Base-by-base conservation (phyloP, 441 rosid genomes). In the Erodium trifolium region DNA sequence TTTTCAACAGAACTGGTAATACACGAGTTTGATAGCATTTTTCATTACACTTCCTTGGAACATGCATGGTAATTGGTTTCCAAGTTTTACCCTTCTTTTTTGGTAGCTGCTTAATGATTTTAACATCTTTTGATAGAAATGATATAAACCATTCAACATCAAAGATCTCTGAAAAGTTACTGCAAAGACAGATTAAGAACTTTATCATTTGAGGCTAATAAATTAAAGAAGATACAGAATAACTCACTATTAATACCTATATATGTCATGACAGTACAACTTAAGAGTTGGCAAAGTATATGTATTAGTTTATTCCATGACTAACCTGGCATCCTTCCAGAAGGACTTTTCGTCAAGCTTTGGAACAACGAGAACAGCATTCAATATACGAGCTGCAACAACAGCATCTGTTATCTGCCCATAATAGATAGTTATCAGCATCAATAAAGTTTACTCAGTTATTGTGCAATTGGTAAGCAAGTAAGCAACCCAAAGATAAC, bases 291-390 rank as follows among this genome's bases (percentile, higher is more conserved):
- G 51, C 51, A 45, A 45, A 45, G 51, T 45, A 10, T 10, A 45
- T 27, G 71, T 70, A 62, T 66, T 72, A 62, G 23, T 66, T 45
- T 55, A 71, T 55, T 68, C 63, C 14, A 63, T 23, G 37, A 63
- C 66, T 23, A 76, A 92, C 99, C 98, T 94, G 1, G 97, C 76
- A 75, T 94, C 99, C 78, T 84, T 94, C 99, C 99, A 94, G 76
- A 90, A 94, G 2, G 99, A 94, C 74, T 94, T 92, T 77, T 86
- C 91, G 80, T 94, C 99, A 73, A 94, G 81, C 85, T 88, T 92
- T 17, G 99, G 99, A 71, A 92, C 87, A 76, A 92, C 92, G 75
- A 94, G 98, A 6, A 98, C 88, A 63, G 97, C 98, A 79, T 94
- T 94, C 63, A 94, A 69, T 71, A 94, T 92, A 4, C 95, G 87